Evolutionary conservation across 192 early-diverging fungal species (phyloP).

Genomic region (Coemansia brasiliensis): DNA sequence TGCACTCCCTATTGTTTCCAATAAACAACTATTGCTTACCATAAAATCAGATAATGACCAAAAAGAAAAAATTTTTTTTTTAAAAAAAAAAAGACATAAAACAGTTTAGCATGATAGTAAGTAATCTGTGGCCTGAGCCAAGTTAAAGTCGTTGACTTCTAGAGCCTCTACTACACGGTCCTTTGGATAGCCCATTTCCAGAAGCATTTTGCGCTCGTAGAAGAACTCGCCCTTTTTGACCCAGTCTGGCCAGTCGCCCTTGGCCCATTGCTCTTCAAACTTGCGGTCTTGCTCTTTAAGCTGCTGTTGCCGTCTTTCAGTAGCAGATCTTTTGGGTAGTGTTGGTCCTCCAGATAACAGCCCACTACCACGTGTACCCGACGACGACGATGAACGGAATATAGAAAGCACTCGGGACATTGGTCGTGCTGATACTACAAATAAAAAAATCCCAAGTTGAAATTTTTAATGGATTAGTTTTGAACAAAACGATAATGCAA

Average conservation of each 20-base stretch:
- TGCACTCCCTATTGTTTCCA: too few species aligned
- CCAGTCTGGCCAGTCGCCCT: conserved; percentile 52
- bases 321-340: conserved; percentile 23
- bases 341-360: conserved; percentile 9
- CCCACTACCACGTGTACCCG: conserved; percentile 15
- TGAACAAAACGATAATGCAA: conserved; percentile 1
- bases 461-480: background rate
- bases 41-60: too few species aligned
- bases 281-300: conserved; percentile 39
- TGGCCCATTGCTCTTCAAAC: conserved; percentile 52
- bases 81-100: conserved; percentile 3
- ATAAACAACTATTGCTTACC: too few species aligned
- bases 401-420: conserved; percentile 56
- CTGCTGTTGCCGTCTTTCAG: conserved; percentile 37
- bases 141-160: conserved; percentile 57
- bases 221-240: conserved; percentile 42
- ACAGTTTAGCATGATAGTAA: conserved; percentile 36
- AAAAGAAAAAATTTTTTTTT: background rate
- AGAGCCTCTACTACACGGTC: conserved; percentile 57
- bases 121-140: conserved; percentile 54
- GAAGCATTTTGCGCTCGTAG: conserved; percentile 39
- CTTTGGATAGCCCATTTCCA: conserved; percentile 56
- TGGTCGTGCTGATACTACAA: conserved; percentile 49
- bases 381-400: conserved; percentile 46
- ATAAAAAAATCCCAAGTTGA: background rate